A percentile compares a stretch with the other conserved stretches of the same genome.
phyloP scores from a whole-genome alignment of 108 stramenopile species.

The Skeletonema potamos region DNA sequence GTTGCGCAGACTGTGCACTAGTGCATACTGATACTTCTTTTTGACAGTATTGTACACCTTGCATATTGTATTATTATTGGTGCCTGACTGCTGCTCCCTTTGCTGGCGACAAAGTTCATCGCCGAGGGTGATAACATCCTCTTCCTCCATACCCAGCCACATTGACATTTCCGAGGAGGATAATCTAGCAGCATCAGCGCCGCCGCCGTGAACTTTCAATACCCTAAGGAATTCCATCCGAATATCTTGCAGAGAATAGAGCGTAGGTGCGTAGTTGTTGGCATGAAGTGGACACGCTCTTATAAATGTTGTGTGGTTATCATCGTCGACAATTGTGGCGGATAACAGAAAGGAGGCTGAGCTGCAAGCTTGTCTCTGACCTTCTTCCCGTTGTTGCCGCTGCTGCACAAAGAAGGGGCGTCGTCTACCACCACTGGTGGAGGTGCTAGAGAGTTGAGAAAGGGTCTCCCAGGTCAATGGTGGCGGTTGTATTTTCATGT shows the following conservation, averaged over 20 bases:
- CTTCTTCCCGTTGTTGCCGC: too few species aligned
- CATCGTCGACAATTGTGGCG: background rate
- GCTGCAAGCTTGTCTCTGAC: too few species aligned
- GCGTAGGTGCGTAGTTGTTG: background rate
- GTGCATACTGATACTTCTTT: conserved; percentile 1
- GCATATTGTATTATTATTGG: background rate
- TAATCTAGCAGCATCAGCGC: background rate
- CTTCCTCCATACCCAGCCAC: conserved; percentile 20
- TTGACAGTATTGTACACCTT: background rate
- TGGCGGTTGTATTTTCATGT: too few species aligned
- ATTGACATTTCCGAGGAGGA: conserved; percentile 10
- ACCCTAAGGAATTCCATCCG: background rate
- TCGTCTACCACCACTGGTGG: too few species aligned
- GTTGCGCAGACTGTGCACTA: background rate
- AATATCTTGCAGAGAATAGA: background rate
- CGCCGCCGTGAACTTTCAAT: background rate
- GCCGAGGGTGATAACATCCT: background rate
- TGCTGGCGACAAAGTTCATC: background rate
- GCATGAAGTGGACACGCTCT: background rate
- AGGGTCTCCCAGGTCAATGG: too few species aligned
- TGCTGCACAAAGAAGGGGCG: too few species aligned
- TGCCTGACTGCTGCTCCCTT: background rate
- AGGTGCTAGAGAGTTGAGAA: too few species aligned
- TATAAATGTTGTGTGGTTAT: too few species aligned
- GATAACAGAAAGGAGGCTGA: background rate